Evolutionary conservation across 495 filamentous ascomycete species (phyloP), one percentile per base, ranked within the genome.

Genomic region (Neurospora hispaniola): DNA sequence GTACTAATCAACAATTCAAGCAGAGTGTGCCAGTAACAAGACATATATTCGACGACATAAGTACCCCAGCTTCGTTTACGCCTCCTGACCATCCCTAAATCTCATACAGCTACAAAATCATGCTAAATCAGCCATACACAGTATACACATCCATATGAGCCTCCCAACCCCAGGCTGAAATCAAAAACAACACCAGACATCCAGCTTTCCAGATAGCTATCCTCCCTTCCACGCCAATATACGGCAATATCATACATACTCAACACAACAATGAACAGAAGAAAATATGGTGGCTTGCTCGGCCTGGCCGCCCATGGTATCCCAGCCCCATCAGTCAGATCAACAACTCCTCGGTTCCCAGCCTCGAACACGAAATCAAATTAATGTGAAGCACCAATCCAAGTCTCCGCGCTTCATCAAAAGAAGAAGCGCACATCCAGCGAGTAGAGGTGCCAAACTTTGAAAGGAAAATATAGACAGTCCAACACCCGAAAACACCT

Each of bases 401-500:
- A 35, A 69, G 5, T 43, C 31, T 6, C 23, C 35, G 9, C 18
- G 31, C n/a, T 42, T 2, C 42, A 18, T 16, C 42, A 6, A 71
- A 2, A 10, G n/a, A 20, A 23, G 71, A 69, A 70, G 71, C 44
- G 66, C 38, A 71, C 81, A 76, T 80, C 78, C 80, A 77, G 76
- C 18, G 6, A 44, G 16, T 16, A 9, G 42, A n/a, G 42, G 18
- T 44, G 42, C 16, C 42, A 59, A 5, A 14, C 14, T 27, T 3
- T 59, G 54, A 72, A 48, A 70, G 72, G 20, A 72, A 62, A 62
- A 74, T 70, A 59, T 35, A 38, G 41, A 76, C 74, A 78, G 69
- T 27, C 5, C 76, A 78, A 73, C 70, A 1, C 23, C 42, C 69
- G 73, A 69, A 71, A 74, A 48, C 69, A 71, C 80, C 78, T 38